Percentiles rank a stretch among this genome's conserved stretches.
These are phyloP conservation scores for Epithemia pelagica DNA, from an alignment of 108 stramenopile genomes.

Conservation along the genomic window DNA sequence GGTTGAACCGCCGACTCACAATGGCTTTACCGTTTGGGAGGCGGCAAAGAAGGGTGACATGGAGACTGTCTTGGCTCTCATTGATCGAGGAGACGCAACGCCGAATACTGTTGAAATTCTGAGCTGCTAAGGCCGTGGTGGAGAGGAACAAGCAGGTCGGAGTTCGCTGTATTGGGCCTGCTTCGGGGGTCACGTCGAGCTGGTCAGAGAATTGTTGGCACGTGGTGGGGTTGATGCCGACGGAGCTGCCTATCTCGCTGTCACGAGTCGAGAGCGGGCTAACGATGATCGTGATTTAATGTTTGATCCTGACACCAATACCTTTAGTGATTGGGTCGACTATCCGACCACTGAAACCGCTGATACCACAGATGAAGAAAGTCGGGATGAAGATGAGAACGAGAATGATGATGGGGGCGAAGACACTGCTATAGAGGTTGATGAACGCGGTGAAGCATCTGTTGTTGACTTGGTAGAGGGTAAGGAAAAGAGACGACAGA, in stretches of 20 bases:
- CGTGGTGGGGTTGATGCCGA: constrained; percentile 5
- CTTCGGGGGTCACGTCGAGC: constrained; percentile 3
- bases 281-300: constrained; percentile 4
- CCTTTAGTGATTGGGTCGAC: not conserved
- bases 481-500: no score
- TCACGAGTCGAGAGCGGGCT: constrained; percentile 3
- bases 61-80: not conserved
- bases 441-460: no score
- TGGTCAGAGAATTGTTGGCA: constrained; percentile 2
- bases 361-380: no score
- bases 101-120: constrained; percentile 1
- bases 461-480: no score
- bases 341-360: not conserved
- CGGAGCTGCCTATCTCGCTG: not conserved
- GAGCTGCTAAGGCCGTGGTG: not conserved
- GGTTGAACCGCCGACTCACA: not conserved
- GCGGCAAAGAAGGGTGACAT: constrained; percentile 2
- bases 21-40: constrained; percentile 1
- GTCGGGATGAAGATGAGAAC: no score
- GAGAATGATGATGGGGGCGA: no score
- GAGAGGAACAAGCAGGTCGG: not conserved
- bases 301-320: constrained; percentile 5
- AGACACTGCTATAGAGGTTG: no score
- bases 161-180: constrained; percentile 2
- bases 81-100: constrained; percentile 4